Evolutionary conservation across 2,329 filamentous ascomycete species (phyloP).

Genomic region (Zymoseptoria crescenta): DNA sequence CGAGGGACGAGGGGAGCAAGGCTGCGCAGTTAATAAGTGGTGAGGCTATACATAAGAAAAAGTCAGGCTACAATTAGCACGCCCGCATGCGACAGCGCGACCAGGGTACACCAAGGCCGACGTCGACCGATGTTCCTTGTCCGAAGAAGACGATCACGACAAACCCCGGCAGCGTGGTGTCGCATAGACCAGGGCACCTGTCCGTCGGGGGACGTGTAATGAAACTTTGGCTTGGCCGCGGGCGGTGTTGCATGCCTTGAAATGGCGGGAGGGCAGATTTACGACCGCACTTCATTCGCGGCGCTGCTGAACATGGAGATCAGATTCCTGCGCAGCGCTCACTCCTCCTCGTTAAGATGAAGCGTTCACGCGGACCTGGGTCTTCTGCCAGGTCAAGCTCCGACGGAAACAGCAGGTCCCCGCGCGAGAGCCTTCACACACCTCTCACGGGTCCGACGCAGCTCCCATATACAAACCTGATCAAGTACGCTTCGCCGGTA

Average conservation of each 20-base stretch:
- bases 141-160: neutral
- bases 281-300: neutral
- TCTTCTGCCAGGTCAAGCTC: neutral
- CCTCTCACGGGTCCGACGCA: neutral
- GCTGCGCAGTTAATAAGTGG: too few relatives aligned
- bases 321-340: neutral
- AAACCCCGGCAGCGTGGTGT: neutral
- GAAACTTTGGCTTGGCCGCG: neutral
- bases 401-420: neutral
- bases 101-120: neutral
- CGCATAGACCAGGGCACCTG: neutral
- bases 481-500: conserved; percentile 22
- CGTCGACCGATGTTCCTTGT: neutral
- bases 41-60: too few relatives aligned
- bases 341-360: neutral
- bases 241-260: neutral
- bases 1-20: too few relatives aligned
- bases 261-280: neutral
- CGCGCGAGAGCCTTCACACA: neutral
- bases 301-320: neutral
- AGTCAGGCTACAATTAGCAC: too few relatives aligned
- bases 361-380: neutral
- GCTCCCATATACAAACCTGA: neutral
- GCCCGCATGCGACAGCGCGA: neutral
- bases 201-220: neutral